phyloP scores from a whole-genome alignment of 176 grass and related monocot genomes.

The Typha latifolia region DNA sequence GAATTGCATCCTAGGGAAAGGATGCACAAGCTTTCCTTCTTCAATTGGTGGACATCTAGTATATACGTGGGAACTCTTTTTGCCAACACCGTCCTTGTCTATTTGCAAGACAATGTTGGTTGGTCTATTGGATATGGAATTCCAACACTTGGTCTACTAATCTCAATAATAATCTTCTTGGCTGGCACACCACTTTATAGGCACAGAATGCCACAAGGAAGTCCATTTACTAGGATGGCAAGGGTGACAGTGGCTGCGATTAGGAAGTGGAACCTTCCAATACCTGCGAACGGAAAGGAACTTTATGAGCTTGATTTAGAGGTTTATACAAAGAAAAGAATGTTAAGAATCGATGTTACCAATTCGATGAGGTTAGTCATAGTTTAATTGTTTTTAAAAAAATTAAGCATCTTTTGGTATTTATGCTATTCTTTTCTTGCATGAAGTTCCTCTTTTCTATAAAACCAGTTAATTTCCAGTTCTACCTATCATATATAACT shows the following conservation, averaged over 20 bases:
- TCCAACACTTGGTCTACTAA: slow-evolving; percentile 39
- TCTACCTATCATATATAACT: neutral
- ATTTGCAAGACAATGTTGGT: slow-evolving; percentile 82
- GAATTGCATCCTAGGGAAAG: slow-evolving; percentile 60
- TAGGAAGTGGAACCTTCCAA: slow-evolving; percentile 19
- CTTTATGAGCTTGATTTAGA: slow-evolving; percentile 45
- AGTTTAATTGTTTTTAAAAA: neutral
- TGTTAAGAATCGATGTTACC: slow-evolving; percentile 44
- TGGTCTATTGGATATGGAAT: slow-evolving; percentile 67
- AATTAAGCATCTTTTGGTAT: neutral
- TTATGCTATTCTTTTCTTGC: neutral
- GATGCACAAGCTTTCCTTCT: slow-evolving; percentile 75
- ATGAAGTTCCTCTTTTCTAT: neutral
- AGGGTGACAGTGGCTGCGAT: slow-evolving; percentile 40
- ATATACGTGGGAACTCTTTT: slow-evolving; percentile 71
- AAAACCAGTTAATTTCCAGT: neutral
- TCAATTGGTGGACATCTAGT: slow-evolving; percentile 97
- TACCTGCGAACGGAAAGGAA: slow-evolving; percentile 28
- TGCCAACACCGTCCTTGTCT: slow-evolving; percentile 67
- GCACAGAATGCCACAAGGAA: slow-evolving; percentile 67
- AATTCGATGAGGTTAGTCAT: slow-evolving; percentile 30
- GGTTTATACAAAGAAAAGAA: slow-evolving; percentile 19
- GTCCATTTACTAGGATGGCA: slow-evolving; percentile 49
- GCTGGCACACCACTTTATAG: slow-evolving; percentile 69
- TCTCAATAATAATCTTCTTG: slow-evolving; percentile 57